Conservation (phyloP, 78 protist species). For the Emiliania huxleyi region DNA sequence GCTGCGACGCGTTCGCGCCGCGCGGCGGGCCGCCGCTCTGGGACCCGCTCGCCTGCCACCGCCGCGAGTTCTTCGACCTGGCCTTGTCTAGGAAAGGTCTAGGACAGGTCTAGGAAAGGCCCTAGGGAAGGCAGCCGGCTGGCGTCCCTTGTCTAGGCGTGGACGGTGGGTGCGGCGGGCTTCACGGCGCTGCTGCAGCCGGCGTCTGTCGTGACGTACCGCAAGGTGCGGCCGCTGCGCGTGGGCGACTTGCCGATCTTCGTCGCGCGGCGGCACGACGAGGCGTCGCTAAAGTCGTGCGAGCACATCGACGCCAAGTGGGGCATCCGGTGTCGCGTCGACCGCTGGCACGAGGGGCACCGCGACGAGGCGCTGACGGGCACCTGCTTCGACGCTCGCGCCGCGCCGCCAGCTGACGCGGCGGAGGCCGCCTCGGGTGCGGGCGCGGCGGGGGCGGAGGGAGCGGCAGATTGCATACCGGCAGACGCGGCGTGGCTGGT, state of each 20-base stretch:
- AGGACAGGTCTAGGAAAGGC: too few species aligned
- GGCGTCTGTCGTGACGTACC: background rate
- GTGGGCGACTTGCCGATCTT: background rate
- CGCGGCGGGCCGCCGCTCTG: background rate
- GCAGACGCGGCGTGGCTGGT: background rate
- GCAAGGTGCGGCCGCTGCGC: background rate
- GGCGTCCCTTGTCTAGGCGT: too few species aligned
- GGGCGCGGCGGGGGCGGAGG: too few species aligned
- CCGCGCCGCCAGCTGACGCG: background rate
- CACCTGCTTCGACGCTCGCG: background rate
- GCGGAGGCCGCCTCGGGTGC: too few species aligned
- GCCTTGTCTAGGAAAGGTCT: too few species aligned
- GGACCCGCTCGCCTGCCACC: background rate
- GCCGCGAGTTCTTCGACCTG: background rate
- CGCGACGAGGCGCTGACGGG: background rate
- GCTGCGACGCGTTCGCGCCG: background rate
- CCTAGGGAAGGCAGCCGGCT: too few species aligned
- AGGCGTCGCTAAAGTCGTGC: background rate
- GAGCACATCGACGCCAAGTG: background rate
- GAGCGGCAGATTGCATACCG: too few species aligned
- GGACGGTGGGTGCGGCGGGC: background rate
- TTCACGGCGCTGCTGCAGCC: background rate
- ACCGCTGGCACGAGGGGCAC: background rate
- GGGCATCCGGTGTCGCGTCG: background rate
- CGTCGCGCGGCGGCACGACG: background rate